A percentile compares a stretch with the other conserved stretches of the same genome.
These are phyloP conservation scores for Ceratocystis harringtonii DNA, from an alignment of 2,329 filamentous ascomycete genomes.

Conservation along the genomic window DNA sequence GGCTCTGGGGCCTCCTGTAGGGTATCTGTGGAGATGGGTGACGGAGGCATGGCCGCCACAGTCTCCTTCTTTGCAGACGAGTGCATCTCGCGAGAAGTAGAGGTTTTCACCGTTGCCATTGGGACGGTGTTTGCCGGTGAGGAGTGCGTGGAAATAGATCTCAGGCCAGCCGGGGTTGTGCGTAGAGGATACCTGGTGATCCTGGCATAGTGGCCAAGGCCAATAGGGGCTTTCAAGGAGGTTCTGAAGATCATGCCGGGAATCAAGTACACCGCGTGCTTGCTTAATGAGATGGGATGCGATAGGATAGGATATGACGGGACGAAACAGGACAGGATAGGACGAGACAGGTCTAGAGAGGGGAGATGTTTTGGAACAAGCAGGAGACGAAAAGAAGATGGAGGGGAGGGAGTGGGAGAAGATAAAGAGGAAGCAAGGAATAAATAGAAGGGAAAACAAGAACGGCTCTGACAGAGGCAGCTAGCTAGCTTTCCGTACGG, in stretches of 20 bases:
- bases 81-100: conserved; percentile 12
- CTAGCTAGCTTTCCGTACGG: too few relatives aligned
- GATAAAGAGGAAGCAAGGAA: neutral
- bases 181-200: neutral
- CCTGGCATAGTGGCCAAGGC: conserved; percentile 2
- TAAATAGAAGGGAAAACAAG: too few relatives aligned
- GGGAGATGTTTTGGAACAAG: neutral
- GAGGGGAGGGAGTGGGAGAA: neutral
- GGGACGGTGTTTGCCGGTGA: neutral
- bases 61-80: conserved; percentile 12
- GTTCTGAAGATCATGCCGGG: neutral
- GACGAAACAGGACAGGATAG: too few relatives aligned
- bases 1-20: conserved; percentile 25
- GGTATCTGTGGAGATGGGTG: neutral
- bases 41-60: conserved; percentile 5
- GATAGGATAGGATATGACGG: too few relatives aligned
- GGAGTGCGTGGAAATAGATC: neutral
- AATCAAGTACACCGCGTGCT: neutral
- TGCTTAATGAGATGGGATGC: neutral
- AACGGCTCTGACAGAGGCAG: too few relatives aligned
- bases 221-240: conserved; percentile 3
- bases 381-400: neutral
- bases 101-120: neutral
- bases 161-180: neutral
- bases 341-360: too few relatives aligned